Evolutionary conservation across 352 stramenopile genomes (phyloP), one percentile per base, ranked within the genome.

Genomic region (Pythium insidiosum): DNA sequence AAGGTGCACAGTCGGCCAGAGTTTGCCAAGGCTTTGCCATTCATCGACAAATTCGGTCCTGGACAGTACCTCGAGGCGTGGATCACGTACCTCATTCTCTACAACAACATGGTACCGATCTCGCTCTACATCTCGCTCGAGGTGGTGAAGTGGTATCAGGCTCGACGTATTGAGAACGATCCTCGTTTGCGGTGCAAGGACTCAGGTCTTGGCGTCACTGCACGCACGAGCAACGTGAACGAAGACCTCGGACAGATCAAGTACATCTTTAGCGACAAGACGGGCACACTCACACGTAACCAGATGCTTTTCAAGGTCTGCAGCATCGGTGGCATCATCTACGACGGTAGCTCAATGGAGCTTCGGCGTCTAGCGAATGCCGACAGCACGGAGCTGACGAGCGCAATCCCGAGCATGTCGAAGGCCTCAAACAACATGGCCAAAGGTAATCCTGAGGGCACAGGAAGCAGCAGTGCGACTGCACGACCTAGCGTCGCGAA

Each of bases 211-310:
- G 69, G 73, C 0, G 85, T 95, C 0, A 85, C 83, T n/a, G 93
- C 84, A 4, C 81, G 94, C 0, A 97, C 84, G 0, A 96, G 88
- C 13, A 95, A 97, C 40, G 84, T 98, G 37, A 97, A 96, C 30
- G 93, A 96, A 68, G 88, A 98, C 42, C 64, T 98, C 1, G 97
- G 96, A 0, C 88, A 98, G 70, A 97, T 99, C 53, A 91, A 98
- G 50, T 98, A 99, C 64, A 93, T 99, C 11, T 99, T 99, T 64
- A 98, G 79, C 15, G 97, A 99, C 61, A 99, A 99, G 61, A 99
- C 96, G 1, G 97, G 97, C 6, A 99, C 97, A 4, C 63, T 99
- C 15, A 99, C 97, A 2, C 95, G 95, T 43, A 99, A 99, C 56
- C 84, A 98, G 43, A 99, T 99, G 96, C 68, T 98, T 18, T 97